Evolutionary conservation across 257 asterid species (phyloP).

Genomic region (Nemophila menziesii): DNA sequence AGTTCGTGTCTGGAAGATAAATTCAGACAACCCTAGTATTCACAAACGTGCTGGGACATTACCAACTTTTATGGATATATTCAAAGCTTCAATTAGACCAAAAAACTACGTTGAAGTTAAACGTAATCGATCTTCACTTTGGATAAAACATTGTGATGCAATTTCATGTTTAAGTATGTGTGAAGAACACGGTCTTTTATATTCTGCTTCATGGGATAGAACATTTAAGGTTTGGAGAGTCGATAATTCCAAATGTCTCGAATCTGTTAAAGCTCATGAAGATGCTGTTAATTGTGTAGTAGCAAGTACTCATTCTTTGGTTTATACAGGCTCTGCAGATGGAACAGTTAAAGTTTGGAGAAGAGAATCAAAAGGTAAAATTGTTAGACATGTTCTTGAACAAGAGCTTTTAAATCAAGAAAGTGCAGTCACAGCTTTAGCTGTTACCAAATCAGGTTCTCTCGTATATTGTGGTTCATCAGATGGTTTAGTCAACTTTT

Average conservation of each 20-base stretch:
- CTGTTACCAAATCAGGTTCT: constrained; percentile 18
- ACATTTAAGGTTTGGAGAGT: constrained; percentile 52
- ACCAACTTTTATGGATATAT: constrained; percentile 35
- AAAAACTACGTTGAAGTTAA: constrained; percentile 36
- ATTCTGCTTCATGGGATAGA: constrained; percentile 64
- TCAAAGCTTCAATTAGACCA: constrained; percentile 42
- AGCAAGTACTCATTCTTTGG: constrained; percentile 23
- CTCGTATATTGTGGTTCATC: constrained; percentile 49
- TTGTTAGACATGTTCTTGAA: constrained; percentile 15
- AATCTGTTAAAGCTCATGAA: constrained; percentile 46
- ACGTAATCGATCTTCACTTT: constrained; percentile 21
- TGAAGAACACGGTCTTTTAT: constrained; percentile 23
- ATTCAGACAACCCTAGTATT: constrained; percentile 6
- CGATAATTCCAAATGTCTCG: constrained; percentile 29
- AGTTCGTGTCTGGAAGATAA: constrained; percentile 41
- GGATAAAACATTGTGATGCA: constrained; percentile 55
- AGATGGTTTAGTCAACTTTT: constrained; percentile 49
- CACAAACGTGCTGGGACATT: constrained; percentile 36
- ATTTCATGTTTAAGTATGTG: constrained; percentile 41
- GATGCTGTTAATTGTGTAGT: constrained; percentile 54
- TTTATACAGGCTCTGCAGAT: constrained; percentile 60
- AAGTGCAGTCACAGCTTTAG: constrained; percentile 49
- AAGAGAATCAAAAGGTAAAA: constrained; percentile 23
- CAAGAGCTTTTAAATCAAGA: constrained; percentile 36
- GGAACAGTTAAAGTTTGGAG: constrained; percentile 52